phyloP scores from a whole-genome alignment of 768 basidiomycete genomes.

The Boletales sp. region DNA sequence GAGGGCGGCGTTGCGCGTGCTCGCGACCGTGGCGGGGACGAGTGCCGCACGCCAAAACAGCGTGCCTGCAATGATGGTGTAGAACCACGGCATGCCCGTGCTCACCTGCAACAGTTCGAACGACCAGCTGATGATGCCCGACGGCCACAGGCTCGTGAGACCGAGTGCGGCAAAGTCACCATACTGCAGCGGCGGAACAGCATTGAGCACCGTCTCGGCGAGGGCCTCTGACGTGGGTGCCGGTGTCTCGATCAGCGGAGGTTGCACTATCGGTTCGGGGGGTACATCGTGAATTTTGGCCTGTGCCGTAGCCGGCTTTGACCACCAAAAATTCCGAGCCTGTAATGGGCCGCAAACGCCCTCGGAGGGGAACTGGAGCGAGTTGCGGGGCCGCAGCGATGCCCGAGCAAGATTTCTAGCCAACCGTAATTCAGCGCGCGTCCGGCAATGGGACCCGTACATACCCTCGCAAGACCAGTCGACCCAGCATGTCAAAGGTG shows the following conservation, averaged over 20 bases:
- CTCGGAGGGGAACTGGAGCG: no score
- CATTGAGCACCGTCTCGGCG: slow-evolving; percentile 20
- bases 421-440: no score
- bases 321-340: slow-evolving; percentile 32
- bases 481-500: slow-evolving; percentile 1
- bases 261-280: background rate
- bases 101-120: slow-evolving; percentile 68
- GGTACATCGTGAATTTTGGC: background rate
- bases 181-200: slow-evolving; percentile 53
- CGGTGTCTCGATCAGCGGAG: no score
- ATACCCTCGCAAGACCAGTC: slow-evolving; percentile 26
- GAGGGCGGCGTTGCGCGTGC: slow-evolving; percentile 51
- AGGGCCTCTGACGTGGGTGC: background rate
- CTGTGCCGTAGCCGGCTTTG: slow-evolving; percentile 16
- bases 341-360: no score
- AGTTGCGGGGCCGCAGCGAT: background rate
- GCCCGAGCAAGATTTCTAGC: slow-evolving; percentile 13
- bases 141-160: slow-evolving; percentile 62
- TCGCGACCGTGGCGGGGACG: slow-evolving; percentile 57
- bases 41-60: slow-evolving; percentile 57
- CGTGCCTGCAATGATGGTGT: slow-evolving; percentile 69
- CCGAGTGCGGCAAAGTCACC: slow-evolving; percentile 73
- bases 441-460: background rate
- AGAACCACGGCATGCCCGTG: slow-evolving; percentile 78
- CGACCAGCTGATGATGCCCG: slow-evolving; percentile 57